phyloP scores from a whole-genome alignment of 805 yeast genomes.

The Ogataea corticis region DNA sequence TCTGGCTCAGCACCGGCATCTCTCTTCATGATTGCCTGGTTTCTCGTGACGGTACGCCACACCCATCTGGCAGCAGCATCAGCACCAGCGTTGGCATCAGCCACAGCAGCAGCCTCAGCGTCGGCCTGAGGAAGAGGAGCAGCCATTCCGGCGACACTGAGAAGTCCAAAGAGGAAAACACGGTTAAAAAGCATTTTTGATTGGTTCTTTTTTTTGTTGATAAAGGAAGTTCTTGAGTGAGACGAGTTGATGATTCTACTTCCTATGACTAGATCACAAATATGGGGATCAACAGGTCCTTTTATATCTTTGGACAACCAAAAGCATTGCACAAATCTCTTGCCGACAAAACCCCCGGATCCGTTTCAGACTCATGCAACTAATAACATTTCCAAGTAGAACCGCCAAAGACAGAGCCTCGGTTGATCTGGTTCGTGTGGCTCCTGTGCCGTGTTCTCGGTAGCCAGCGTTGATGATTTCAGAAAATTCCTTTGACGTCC shows the following conservation, averaged over 20 bases:
- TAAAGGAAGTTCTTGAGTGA: too few relatives aligned
- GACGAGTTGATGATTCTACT: too few relatives aligned
- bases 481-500: conserved; percentile 24
- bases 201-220: neutral
- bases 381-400: conserved; percentile 10
- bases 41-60: conserved; percentile 12
- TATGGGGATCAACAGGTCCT: neutral
- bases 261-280: too few relatives aligned
- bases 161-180: conserved; percentile 11
- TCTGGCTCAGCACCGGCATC: conserved; percentile 36
- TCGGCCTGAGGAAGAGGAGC: conserved; percentile 10
- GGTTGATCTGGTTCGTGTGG: too few relatives aligned
- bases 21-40: conserved; percentile 28
- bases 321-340: neutral
- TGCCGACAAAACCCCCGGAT: neutral
- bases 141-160: conserved; percentile 6
- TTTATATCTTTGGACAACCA: neutral
- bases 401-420: too few relatives aligned
- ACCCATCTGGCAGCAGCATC: conserved; percentile 12
- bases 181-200: conserved; percentile 20
- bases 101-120: conserved; percentile 18
- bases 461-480: too few relatives aligned
- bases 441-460: too few relatives aligned
- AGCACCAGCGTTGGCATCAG: conserved; percentile 20
- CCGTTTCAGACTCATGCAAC: conserved; percentile 16